Conservation (phyloP, 495 filamentous ascomycete genomes). For the Xylaria telfairii region DNA sequence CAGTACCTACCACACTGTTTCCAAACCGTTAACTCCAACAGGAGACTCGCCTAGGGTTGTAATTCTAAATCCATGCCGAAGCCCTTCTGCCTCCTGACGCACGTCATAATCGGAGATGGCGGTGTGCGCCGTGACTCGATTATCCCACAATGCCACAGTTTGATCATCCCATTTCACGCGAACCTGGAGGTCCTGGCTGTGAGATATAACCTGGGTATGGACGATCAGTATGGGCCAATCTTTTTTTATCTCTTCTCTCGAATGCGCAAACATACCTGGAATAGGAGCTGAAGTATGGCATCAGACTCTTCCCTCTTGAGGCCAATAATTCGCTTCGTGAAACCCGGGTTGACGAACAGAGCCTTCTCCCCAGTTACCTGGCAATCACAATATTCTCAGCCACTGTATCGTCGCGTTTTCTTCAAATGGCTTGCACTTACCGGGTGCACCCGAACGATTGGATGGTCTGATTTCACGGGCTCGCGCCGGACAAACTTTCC, state of each 20-base stretch:
- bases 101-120: conserved; percentile 61
- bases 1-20: conserved; percentile 43
- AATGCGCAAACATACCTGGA: conserved; percentile 58
- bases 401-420: neutral
- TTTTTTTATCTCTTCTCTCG: neutral
- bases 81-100: conserved; percentile 49
- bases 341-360: conserved; percentile 80
- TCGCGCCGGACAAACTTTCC: conserved; percentile 71
- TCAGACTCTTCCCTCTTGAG: conserved; percentile 74
- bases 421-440: conserved; percentile 19
- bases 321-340: conserved; percentile 77
- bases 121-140: conserved; percentile 66
- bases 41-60: conserved; percentile 54
- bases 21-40: conserved; percentile 50
- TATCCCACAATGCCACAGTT: conserved; percentile 80
- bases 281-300: conserved; percentile 68
- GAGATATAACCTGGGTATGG: conserved; percentile 41
- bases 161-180: conserved; percentile 74
- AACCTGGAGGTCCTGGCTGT: conserved; percentile 68
- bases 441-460: conserved; percentile 74
- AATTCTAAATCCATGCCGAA: conserved; percentile 55
- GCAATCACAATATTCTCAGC: neutral
- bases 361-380: conserved; percentile 78
- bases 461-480: conserved; percentile 69
- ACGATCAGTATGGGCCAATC: neutral